phyloP scores from a whole-genome alignment of 768 basidiomycete genomes.

The Russula olivacea region DNA sequence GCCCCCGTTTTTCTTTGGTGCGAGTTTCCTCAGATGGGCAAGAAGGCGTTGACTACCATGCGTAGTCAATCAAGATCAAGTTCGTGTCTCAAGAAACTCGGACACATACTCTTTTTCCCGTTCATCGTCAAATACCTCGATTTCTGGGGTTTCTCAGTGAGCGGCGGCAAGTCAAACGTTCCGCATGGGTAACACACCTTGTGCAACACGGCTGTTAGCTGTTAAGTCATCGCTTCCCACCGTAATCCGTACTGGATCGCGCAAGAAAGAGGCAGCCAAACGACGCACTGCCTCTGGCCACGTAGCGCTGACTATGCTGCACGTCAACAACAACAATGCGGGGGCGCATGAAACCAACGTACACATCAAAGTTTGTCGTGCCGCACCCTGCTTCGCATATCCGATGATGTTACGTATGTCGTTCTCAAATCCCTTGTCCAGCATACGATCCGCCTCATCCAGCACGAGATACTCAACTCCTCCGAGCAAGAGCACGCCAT shows the following conservation, averaged over 20 bases:
- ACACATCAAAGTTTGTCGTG: slow-evolving; percentile 94
- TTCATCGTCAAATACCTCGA: slow-evolving; percentile 87
- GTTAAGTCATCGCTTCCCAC: slow-evolving; percentile 94
- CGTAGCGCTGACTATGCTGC: slow-evolving; percentile 79
- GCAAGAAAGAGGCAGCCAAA: slow-evolving; percentile 83
- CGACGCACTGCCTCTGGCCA: slow-evolving; percentile 95
- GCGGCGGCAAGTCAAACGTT: background rate
- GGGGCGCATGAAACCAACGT: slow-evolving; percentile 28
- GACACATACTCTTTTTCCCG: slow-evolving; percentile 75
- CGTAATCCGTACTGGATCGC: slow-evolving; percentile 79
- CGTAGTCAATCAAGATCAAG: background rate
- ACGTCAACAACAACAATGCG: background rate
- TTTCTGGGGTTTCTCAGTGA: slow-evolving; percentile 31
- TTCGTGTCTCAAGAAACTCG: background rate
- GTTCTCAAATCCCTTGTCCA: slow-evolving; percentile 98
- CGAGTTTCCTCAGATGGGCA: slow-evolving; percentile 47
- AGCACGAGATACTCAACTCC: slow-evolving; percentile 89
- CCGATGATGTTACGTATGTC: slow-evolving; percentile 90
- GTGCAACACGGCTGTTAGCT: slow-evolving; percentile 91
- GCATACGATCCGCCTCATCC: slow-evolving; percentile 97
- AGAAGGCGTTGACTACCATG: slow-evolving; percentile 53
- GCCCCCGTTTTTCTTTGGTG: slow-evolving; percentile 57
- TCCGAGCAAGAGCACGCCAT: slow-evolving; percentile 78
- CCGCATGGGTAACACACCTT: slow-evolving; percentile 35
- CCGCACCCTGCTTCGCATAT: slow-evolving; percentile 55